Base-by-base conservation (phyloP, 371 early-diverging fungal genomes). In the Mucor ambiguus region DNA sequence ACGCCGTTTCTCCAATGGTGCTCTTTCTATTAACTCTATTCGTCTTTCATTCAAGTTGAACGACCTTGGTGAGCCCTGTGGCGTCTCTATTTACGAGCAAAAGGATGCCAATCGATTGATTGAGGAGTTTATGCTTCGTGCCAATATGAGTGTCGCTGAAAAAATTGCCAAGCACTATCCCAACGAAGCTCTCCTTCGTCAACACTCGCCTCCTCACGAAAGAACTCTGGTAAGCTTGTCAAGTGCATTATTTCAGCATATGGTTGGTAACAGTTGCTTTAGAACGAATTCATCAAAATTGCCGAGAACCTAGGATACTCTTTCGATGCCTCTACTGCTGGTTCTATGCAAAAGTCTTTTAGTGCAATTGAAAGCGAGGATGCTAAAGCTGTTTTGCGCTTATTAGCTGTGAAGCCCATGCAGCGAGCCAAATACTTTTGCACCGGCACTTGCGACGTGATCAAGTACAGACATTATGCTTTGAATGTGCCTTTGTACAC, bases 81-180 rank as follows among this genome's bases (percentile, higher is more conserved):
- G 82, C 66, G 83, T 90, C 24, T 79, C 91, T 24, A 80, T 92
- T 41, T 93, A 96, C 67, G 87, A 92, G 60, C 77, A 91, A 52
- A 94, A 96, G 77, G 97, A 97, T 61, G 93, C 98, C 16, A 97
- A 99, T 73, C 89, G 90, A 2, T 82, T 99, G 12, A 95, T 99
- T 46, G 99, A 99, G 77, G 99, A 99, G 80, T 98, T 99, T 71
- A 99, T 99, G 99, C 82, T 99, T 57, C 87, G 98, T 22, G 99
- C 99, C 43, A 99, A 99, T 75, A 96, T 97, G 71, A 91, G 92
- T 61, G 99, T 99, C 0, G 99, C 99, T 1, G 84, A 90, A 70
- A 91, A 94, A 71, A 96, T 99, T 35, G 87, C 87, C 67, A 78
- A 86, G 33, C 75, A 85, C 59, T 96, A 93, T 79, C 98, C 98